Evolutionary conservation across 2,329 filamentous ascomycete species (phyloP).

Genomic region (Pseudogymnoascus sp.): DNA sequence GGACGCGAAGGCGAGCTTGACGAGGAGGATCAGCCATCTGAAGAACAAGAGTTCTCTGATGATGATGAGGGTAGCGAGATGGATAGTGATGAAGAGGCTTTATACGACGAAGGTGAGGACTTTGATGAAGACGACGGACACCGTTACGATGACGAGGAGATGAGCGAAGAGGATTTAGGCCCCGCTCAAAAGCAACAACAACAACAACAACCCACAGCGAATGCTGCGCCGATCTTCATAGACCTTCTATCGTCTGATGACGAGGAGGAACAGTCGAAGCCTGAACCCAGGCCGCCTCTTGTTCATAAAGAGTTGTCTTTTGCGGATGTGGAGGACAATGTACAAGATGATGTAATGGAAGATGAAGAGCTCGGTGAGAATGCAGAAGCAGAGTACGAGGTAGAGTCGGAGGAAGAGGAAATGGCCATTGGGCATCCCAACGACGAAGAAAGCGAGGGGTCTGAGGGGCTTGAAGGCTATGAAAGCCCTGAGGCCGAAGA

Average conservation of each 20-base stretch:
- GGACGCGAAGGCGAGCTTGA: neutral
- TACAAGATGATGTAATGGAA: slow-evolving; percentile 3
- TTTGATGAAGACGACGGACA: slow-evolving; percentile 22
- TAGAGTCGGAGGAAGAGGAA: slow-evolving; percentile 6
- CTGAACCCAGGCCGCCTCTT: neutral
- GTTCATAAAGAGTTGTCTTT: neutral
- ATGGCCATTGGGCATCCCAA: slow-evolving; percentile 12
- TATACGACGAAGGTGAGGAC: slow-evolving; percentile 16
- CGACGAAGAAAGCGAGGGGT: slow-evolving; percentile 11
- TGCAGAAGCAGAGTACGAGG: neutral
- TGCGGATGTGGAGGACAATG: neutral
- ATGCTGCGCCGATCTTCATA: slow-evolving; percentile 23
- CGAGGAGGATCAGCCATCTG: neutral
- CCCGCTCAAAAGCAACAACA: neutral
- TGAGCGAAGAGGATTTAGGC: slow-evolving; percentile 16
- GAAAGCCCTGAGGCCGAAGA: neutral
- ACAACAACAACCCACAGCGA: slow-evolving; percentile 4
- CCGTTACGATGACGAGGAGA: slow-evolving; percentile 27
- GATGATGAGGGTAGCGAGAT: slow-evolving; percentile 3
- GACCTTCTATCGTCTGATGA: slow-evolving; percentile 30
- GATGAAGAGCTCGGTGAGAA: slow-evolving; percentile 1
- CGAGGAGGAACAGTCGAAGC: slow-evolving; percentile 21
- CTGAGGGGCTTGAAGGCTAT: slow-evolving; percentile 5
- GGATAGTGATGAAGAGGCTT: neutral
- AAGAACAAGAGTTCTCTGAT: neutral